phyloP scores from a whole-genome alignment of 768 basidiomycete genomes.

The Calocybe indica region DNA sequence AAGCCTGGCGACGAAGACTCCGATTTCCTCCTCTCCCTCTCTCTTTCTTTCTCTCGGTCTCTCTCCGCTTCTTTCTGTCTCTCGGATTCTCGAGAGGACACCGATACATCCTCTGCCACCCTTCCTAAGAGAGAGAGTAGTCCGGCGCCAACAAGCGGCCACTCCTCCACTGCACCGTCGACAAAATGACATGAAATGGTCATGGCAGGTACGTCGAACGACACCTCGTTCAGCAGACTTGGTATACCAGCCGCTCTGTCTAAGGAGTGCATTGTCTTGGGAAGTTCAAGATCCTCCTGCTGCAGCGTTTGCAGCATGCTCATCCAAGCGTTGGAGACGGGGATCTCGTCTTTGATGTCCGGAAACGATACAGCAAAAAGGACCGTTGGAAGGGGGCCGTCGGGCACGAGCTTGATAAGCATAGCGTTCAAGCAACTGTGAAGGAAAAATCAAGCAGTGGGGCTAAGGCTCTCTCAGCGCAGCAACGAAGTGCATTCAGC shows the following conservation, averaged over 20 bases:
- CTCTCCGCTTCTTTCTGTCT: slow-evolving; percentile 25
- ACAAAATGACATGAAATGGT: slow-evolving; percentile 50
- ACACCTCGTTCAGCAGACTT: slow-evolving; percentile 50
- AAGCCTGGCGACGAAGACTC: slow-evolving; percentile 12
- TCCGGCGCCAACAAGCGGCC: slow-evolving; percentile 33
- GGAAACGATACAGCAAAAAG: slow-evolving; percentile 54
- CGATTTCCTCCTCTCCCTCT: slow-evolving; percentile 16
- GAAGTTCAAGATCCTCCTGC: slow-evolving; percentile 47
- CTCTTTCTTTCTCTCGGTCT: slow-evolving; percentile 25
- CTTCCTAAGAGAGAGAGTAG: slow-evolving; percentile 41
- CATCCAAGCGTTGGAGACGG: slow-evolving; percentile 48
- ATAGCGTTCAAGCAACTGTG: not conserved
- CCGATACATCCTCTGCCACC: slow-evolving; percentile 48
- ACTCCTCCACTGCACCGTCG: slow-evolving; percentile 46
- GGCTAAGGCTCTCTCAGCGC: no score
- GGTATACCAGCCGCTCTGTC: slow-evolving; percentile 57
- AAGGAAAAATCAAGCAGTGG: no score
- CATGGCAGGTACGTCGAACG: slow-evolving; percentile 47
- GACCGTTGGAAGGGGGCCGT: slow-evolving; percentile 36
- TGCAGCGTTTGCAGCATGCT: slow-evolving; percentile 45
- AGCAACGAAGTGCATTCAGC: no score
- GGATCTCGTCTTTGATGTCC: slow-evolving; percentile 39
- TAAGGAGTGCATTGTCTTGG: slow-evolving; percentile 46
- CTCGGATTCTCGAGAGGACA: slow-evolving; percentile 38
- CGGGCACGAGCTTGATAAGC: slow-evolving; percentile 13